Percentiles rank a stretch among this genome's conserved stretches.
Conservation (phyloP, 2,329 filamentous ascomycete species). For the Cladophialophora yegresii region DNA sequence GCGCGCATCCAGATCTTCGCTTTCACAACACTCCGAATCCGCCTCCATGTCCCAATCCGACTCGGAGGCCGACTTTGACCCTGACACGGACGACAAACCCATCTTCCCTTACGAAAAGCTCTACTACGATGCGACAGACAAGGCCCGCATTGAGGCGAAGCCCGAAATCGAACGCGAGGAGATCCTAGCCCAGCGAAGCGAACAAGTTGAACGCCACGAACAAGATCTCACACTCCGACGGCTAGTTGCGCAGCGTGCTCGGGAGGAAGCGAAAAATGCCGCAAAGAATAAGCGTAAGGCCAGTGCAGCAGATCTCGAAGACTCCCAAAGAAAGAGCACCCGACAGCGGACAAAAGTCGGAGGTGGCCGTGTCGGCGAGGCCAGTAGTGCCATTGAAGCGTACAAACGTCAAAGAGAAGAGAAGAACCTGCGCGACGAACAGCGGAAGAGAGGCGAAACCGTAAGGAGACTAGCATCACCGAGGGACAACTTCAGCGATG, state of each 20-base stretch:
- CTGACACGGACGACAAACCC: conserved; percentile 52
- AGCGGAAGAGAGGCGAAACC: conserved; percentile 47
- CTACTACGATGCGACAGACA: conserved; percentile 72
- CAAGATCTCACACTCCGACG: conserved; percentile 81
- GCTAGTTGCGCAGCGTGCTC: conserved; percentile 68
- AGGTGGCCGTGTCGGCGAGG: conserved; percentile 67
- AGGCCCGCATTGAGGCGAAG: conserved; percentile 77
- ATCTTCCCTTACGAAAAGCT: conserved; percentile 84
- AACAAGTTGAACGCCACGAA: conserved; percentile 76
- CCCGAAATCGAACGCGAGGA: conserved; percentile 89
- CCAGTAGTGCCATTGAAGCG: conserved; percentile 71
- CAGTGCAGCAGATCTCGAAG: conserved; percentile 74
- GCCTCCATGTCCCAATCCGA: conserved; percentile 89
- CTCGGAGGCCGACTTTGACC: conserved; percentile 67
- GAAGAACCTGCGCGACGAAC: conserved; percentile 54
- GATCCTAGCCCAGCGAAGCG: conserved; percentile 81
- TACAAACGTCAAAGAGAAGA: conserved; percentile 64
- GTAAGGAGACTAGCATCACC: conserved; percentile 52
- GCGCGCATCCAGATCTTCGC: conserved; percentile 61
- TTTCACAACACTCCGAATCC: conserved; percentile 72
- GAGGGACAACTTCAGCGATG: conserved; percentile 61
- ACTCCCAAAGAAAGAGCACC: conserved; percentile 71
- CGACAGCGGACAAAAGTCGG: conserved; percentile 69
- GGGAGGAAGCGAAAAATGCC: conserved; percentile 57
- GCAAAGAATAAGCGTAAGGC: conserved; percentile 72